These are phyloP conservation scores for Caloboletus inedulis DNA, from an alignment of 1,284 basidiomycete species.

Conservation along the genomic window DNA sequence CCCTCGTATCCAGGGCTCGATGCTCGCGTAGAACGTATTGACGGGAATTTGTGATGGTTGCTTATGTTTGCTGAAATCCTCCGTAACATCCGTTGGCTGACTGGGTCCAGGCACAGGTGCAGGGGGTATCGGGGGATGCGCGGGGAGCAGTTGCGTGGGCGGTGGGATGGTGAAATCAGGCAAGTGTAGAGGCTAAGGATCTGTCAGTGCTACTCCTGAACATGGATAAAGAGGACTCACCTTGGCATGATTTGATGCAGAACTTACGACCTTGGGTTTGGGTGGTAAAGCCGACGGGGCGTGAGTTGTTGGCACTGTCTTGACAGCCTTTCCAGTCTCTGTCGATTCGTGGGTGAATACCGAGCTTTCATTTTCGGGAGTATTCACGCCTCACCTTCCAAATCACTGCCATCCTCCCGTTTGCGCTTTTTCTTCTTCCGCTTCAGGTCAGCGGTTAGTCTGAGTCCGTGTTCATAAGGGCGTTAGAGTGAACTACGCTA, in stretches of 20 bases:
- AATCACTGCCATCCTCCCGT: slow-evolving; percentile 74
- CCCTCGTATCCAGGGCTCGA: slow-evolving; percentile 83
- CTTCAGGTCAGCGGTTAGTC: slow-evolving; percentile 48
- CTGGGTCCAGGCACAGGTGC: slow-evolving; percentile 76
- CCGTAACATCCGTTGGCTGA: slow-evolving; percentile 74
- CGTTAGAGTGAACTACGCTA: not conserved
- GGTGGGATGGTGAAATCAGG: slow-evolving; percentile 61
- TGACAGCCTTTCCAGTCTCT: slow-evolving; percentile 54
- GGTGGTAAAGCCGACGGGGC: slow-evolving; percentile 35
- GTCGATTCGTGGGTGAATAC: slow-evolving; percentile 1
- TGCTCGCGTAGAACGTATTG: slow-evolving; percentile 76
- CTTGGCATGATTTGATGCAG: slow-evolving; percentile 49
- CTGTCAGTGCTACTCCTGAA: slow-evolving; percentile 14
- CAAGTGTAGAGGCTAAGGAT: slow-evolving; percentile 38
- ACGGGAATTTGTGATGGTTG: slow-evolving; percentile 63
- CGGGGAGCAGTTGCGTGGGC: slow-evolving; percentile 50
- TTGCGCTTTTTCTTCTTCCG: slow-evolving; percentile 87
- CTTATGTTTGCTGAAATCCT: slow-evolving; percentile 85
- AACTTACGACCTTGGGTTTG: slow-evolving; percentile 52
- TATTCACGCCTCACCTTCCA: slow-evolving; percentile 49
- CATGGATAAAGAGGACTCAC: slow-evolving; percentile 33
- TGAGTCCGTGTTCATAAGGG: slow-evolving; percentile 19
- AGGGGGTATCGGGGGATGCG: slow-evolving; percentile 63
- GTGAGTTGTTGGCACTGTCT: slow-evolving; percentile 47
- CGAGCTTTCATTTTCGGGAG: not conserved